Evolutionary conservation across 1,139 yeast species (phyloP), one percentile per base, ranked within the genome.

Genomic region (Yamadazyma jaroonii): DNA sequence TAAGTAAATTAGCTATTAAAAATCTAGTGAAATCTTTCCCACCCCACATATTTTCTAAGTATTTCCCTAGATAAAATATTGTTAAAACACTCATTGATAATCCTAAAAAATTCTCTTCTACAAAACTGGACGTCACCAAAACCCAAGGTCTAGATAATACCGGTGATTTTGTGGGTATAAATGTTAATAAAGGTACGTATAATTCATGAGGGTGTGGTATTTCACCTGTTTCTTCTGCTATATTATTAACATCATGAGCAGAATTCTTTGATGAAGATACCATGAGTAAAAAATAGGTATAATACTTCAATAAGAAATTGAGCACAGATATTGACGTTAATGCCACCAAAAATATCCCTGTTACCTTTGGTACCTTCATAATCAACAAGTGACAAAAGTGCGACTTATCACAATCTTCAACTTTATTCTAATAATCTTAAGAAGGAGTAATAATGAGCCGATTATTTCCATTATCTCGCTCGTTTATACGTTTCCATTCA

Each of bases 171-270:
- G 67, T 55, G 7, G 73, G 72, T 28, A 67, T 65, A 44, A 65
- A 67, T 4, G 72, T 63, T 15, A 67, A 47, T 25, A 67, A 49
- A 3, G 73, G 73, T 6, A 67, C 72, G 44, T 57, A 67, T 35
- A 66, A 50, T 43, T 65, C 71, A 43, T 65, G 71, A 10, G 73
- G 72, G 45, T 64, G 72, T 3, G 69, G 71, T 2, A 62, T 50
- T 38, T 59, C 66, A 4, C 67, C 68, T 2, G 67, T 59, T 43
- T 61, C 67, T 48, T 63, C 58, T 25, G 62, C 59, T 15, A 61
- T 51, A 31, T 56, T 42, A 41, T 53, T 52, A 32, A 53, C 50
- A 29, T 56, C 59, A 32, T 47, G 45, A 30, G 56, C 51, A 9
- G 54, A 45, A 6, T 51, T 47, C 38, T 61, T 60, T 15, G 64